Percentiles rank a stretch among this genome's conserved stretches.
Conservation (phyloP, 805 yeast species). For the Dipodascopsis tothii region DNA sequence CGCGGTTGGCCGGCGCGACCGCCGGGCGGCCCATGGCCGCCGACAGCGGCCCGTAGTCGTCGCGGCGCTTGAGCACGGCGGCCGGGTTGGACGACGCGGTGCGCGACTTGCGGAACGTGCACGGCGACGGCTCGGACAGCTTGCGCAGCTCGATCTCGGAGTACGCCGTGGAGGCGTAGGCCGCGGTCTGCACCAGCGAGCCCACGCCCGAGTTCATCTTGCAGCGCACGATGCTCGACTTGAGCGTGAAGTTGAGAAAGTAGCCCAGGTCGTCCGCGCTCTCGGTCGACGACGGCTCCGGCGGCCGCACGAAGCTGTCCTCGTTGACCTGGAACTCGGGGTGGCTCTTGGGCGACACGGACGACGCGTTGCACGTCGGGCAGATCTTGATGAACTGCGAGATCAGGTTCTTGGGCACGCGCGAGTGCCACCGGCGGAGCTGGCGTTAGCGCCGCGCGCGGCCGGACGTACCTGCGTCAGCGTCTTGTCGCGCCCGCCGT, state of each 20-base stretch:
- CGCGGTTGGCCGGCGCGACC: background rate
- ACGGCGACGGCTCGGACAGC: background rate
- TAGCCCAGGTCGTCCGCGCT: background rate
- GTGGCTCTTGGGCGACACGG: slow-evolving; percentile 70
- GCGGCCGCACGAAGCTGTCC: background rate
- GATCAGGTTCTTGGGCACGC: slow-evolving; percentile 21
- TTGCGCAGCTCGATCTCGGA: background rate
- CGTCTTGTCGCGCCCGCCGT: slow-evolving; percentile 23
- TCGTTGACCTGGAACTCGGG: slow-evolving; percentile 36
- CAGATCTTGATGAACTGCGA: slow-evolving; percentile 21
- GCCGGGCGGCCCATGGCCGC: background rate
- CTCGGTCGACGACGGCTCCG: background rate
- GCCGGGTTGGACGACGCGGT: background rate
- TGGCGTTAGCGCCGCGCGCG: background rate
- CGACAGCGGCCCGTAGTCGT: background rate
- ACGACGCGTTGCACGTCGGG: slow-evolving; percentile 37
- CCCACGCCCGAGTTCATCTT: background rate
- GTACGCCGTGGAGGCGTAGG: background rate
- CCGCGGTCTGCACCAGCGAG: background rate
- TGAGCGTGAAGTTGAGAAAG: background rate
- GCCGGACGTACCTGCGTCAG: slow-evolving; percentile 7
- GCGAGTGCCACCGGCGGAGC: slow-evolving; percentile 17
- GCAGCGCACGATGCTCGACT: slow-evolving; percentile 1
- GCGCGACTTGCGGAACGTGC: background rate
- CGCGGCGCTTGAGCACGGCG: background rate